Percentiles rank a stretch among this genome's conserved stretches.
Evolutionary conservation across 2,329 filamentous ascomycete genomes (phyloP).

Genomic region (Colletotrichum abscissum): DNA sequence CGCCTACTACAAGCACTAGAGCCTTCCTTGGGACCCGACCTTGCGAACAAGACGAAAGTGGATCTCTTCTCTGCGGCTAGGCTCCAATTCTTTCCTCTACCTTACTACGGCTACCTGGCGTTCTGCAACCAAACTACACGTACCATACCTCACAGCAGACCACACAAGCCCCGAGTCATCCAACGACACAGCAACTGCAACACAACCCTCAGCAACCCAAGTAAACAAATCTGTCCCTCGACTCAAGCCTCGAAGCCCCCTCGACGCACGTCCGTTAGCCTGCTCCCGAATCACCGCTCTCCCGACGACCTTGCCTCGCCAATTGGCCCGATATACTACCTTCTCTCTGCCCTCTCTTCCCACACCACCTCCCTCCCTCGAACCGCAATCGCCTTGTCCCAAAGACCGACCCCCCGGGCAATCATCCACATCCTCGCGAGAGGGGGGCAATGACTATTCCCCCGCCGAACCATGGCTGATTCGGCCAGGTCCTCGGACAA

Average conservation of each 20-base stretch:
- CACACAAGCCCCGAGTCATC: constrained; percentile 23
- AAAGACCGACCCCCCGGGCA: constrained; percentile 6
- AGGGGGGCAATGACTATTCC: constrained; percentile 35
- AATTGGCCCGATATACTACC: constrained; percentile 5
- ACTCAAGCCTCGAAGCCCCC: constrained; percentile 15
- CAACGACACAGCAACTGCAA: constrained; percentile 1
- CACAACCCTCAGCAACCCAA: constrained; percentile 12
- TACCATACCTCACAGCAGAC: constrained; percentile 1
- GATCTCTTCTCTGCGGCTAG: constrained; percentile 20
- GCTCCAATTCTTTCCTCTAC: constrained; percentile 13
- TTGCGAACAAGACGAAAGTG: not conserved
- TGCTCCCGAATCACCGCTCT: not conserved
- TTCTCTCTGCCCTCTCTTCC: not conserved
- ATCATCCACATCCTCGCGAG: constrained; percentile 30
- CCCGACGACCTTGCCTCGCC: not conserved
- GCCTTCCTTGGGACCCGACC: constrained; percentile 2
- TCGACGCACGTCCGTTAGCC: not conserved
- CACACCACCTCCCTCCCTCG: constrained; percentile 1
- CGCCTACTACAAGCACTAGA: not conserved
- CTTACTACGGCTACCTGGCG: not conserved
- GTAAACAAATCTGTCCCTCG: constrained; percentile 23
- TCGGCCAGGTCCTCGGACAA: constrained; percentile 37
- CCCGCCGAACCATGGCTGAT: constrained; percentile 37
- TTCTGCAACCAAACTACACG: constrained; percentile 24
- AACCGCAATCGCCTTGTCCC: not conserved